Percentiles rank a stretch among this genome's conserved stretches.
Conservation (phyloP, 148 eudicot genomes). For the Beta vulgaris region DNA sequence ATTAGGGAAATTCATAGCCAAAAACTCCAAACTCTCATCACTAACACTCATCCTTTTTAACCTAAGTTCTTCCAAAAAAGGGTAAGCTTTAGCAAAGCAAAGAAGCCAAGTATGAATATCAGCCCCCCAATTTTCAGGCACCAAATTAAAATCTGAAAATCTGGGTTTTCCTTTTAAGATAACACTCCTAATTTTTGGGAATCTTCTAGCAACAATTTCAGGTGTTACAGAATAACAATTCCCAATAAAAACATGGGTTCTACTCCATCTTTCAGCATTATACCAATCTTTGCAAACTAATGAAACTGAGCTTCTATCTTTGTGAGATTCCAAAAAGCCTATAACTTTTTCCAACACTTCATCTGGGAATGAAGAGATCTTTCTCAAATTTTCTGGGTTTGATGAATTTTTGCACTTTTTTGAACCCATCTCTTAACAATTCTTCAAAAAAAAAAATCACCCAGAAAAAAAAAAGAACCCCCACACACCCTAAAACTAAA, state of each 20-base stretch:
- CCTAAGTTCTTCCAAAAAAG: slow-evolving; percentile 79
- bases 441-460: not conserved
- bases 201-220: slow-evolving; percentile 61
- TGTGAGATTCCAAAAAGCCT: slow-evolving; percentile 46
- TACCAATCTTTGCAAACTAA: slow-evolving; percentile 87
- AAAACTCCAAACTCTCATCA: slow-evolving; percentile 76
- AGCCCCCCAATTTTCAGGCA: slow-evolving; percentile 85
- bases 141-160: slow-evolving; percentile 77
- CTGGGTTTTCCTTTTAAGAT: slow-evolving; percentile 70
- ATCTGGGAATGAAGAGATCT: slow-evolving; percentile 55
- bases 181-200: slow-evolving; percentile 64
- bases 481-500: too few species aligned
- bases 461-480: not conserved
- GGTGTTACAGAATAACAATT: slow-evolving; percentile 86
- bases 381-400: slow-evolving; percentile 15
- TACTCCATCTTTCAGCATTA: slow-evolving; percentile 70
- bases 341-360: slow-evolving; percentile 67
- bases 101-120: slow-evolving; percentile 63
- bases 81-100: slow-evolving; percentile 52
- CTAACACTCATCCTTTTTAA: slow-evolving; percentile 74
- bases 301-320: slow-evolving; percentile 65
- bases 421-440: slow-evolving; percentile 7
- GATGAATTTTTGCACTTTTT: slow-evolving; percentile 25
- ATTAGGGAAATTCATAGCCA: slow-evolving; percentile 47
- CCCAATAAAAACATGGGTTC: slow-evolving; percentile 63